These are phyloP conservation scores for Corymbia citriodora DNA, from an alignment of 441 rosid genomes.

Conservation along the genomic window DNA sequence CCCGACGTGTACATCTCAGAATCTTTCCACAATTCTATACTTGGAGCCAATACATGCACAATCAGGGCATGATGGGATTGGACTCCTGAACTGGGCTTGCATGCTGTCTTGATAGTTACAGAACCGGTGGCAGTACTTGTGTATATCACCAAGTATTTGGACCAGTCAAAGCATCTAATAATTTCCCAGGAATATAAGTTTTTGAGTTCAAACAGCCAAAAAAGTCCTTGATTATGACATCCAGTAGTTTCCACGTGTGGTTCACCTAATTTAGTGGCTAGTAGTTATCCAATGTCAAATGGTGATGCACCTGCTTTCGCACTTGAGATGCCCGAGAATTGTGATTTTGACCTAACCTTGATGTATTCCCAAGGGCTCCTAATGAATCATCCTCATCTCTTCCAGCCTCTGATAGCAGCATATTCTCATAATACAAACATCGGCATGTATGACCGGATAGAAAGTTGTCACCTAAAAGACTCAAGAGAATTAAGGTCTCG, in stretches of 20 bases:
- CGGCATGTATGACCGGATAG: background rate
- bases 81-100: background rate
- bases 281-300: conserved; percentile 44
- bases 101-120: background rate
- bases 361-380: background rate
- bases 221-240: conserved; percentile 42
- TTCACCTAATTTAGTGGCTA: conserved; percentile 51
- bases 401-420: background rate
- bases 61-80: background rate
- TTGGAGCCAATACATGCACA: background rate
- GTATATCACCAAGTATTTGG: conserved; percentile 15
- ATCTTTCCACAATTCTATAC: background rate
- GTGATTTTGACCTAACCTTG: conserved; percentile 44
- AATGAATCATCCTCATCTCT: conserved; percentile 3
- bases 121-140: background rate
- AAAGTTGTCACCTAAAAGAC: background rate
- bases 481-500: background rate
- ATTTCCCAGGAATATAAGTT: conserved; percentile 7
- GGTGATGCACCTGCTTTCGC: conserved; percentile 32
- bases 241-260: conserved; percentile 74
- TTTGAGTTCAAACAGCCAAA: conserved; percentile 5
- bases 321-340: conserved; percentile 14
- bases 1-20: background rate
- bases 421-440: background rate
- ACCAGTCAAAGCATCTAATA: conserved; percentile 37